Conservation (phyloP, 2,329 filamentous ascomycete genomes). For the Penicillium frequentans region DNA sequence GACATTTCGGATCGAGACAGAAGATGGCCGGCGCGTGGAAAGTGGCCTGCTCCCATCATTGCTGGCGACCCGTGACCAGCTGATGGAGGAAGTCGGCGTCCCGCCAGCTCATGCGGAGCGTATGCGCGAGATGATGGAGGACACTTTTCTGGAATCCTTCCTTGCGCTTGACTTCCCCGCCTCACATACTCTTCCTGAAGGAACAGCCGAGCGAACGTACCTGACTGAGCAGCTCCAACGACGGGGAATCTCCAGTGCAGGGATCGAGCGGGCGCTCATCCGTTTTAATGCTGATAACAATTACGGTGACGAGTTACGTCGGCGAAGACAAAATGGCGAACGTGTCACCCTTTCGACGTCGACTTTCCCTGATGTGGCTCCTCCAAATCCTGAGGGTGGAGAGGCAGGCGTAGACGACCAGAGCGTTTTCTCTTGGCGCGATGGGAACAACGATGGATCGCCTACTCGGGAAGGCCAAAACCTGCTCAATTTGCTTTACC, state of each 20-base stretch:
- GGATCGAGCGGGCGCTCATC: slow-evolving; percentile 37
- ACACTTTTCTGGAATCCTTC: slow-evolving; percentile 45
- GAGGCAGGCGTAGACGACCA: slow-evolving; percentile 43
- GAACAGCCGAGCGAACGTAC: slow-evolving; percentile 37
- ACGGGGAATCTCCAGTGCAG: slow-evolving; percentile 39
- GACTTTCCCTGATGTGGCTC: slow-evolving; percentile 31
- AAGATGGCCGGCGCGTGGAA: slow-evolving; percentile 42
- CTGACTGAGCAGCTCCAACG: slow-evolving; percentile 39
- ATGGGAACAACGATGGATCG: slow-evolving; percentile 43
- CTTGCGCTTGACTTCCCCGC: slow-evolving; percentile 42
- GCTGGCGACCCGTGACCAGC: slow-evolving; percentile 41
- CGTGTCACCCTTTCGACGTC: slow-evolving; percentile 37
- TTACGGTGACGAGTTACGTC: slow-evolving; percentile 41
- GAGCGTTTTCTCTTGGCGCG: slow-evolving; percentile 47
- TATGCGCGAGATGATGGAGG: slow-evolving; percentile 47
- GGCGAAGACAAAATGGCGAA: slow-evolving; percentile 40
- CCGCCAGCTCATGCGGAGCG: slow-evolving; percentile 39
- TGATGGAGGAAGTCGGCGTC: slow-evolving; percentile 43
- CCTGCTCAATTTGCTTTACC: slow-evolving; percentile 80
- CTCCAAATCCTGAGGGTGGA: slow-evolving; percentile 30
- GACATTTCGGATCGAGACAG: slow-evolving; percentile 44
- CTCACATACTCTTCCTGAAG: slow-evolving; percentile 33
- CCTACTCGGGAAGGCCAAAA: slow-evolving; percentile 65
- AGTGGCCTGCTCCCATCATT: slow-evolving; percentile 44
- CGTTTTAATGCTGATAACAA: slow-evolving; percentile 42